phyloP scores from a whole-genome alignment of 2,329 filamentous ascomycete species.

The Tympanopsis confertula region DNA sequence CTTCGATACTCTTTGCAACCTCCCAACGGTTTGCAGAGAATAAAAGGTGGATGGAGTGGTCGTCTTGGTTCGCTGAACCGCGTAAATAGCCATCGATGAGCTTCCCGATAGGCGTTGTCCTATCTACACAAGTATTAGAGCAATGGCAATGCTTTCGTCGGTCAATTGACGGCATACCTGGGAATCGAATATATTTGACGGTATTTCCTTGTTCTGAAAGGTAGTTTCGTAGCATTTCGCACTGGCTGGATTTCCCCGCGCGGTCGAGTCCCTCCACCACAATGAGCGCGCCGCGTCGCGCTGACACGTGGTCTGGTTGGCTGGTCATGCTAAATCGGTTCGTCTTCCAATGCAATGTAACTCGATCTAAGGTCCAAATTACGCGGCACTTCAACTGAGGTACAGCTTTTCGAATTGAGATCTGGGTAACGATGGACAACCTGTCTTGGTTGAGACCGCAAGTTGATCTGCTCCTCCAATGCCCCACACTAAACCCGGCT shows the following conservation, averaged over 20 bases:
- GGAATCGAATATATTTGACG: slow-evolving; percentile 53
- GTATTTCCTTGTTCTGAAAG: slow-evolving; percentile 36
- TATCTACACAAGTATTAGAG: slow-evolving; percentile 29
- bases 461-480: too few relatives aligned
- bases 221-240: slow-evolving; percentile 38
- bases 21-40: slow-evolving; percentile 70
- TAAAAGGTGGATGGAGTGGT: slow-evolving; percentile 61
- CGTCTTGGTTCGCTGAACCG: slow-evolving; percentile 46
- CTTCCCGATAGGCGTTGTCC: slow-evolving; percentile 54
- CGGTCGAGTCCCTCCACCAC: slow-evolving; percentile 64
- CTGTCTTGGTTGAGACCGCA: too few relatives aligned
- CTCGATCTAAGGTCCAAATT: too few relatives aligned
- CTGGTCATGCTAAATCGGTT: too few relatives aligned
- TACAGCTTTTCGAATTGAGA: too few relatives aligned
- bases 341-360: too few relatives aligned
- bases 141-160: neutral
- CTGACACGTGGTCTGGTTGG: slow-evolving; percentile 4
- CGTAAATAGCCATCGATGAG: slow-evolving; percentile 59
- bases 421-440: too few relatives aligned
- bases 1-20: slow-evolving; percentile 6
- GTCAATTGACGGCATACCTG: slow-evolving; percentile 30
- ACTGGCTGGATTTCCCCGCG: slow-evolving; percentile 65
- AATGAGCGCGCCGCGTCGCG: slow-evolving; percentile 47
- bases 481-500: too few relatives aligned
- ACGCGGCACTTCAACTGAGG: too few relatives aligned